Base-by-base conservation (phyloP, 257 asterid species). In the Echites panduratus region DNA sequence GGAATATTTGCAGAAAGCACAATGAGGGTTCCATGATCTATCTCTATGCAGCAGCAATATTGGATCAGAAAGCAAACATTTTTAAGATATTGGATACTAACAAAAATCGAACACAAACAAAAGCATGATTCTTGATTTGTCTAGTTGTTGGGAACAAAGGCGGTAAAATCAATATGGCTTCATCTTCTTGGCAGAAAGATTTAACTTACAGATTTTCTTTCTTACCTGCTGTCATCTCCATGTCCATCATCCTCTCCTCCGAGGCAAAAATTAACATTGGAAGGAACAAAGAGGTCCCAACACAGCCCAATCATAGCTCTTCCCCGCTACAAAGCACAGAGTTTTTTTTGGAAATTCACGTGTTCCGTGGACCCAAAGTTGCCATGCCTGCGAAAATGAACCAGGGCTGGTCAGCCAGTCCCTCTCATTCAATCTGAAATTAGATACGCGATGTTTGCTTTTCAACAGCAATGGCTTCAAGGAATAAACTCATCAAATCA, bases 391-490 rank as follows among this genome's bases (percentile, higher is more conserved):
- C 58, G 49, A 29, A 62, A 74, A 54, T 73, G 53, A 78, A 71
- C 82, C 77, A 75, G 52, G n/a, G 78, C 75, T 70, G 75, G 78
- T 73, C 81, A 71, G 52, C 76, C 78, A 81, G 84, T 89, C 92
- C 82, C 80, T 85, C 81, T 87, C 86, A 76, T 70, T 75, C 87
- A 83, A 87, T 90, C 89, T 88, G 74, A 79, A 70, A 77, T 75
- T 62, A 77, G 91, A 87, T 85, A 77, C 78, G 86, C 82, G 29
- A 70, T 79, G 81, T 67, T 75, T 81, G 79, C 76, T 75, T 80
- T 77, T 76, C 71, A 61, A 76, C 75, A 76, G 75, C 78, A 79
- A 71, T 68, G 61, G 56, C 59, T 75, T 78, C 76, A 76, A 27
- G 72, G 70, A 66, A 73, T 70, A 38, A 76, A 69, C 56, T 76